Base-by-base conservation (phyloP, 2,329 filamentous ascomycete species). In the Cercospora berteroae region DNA sequence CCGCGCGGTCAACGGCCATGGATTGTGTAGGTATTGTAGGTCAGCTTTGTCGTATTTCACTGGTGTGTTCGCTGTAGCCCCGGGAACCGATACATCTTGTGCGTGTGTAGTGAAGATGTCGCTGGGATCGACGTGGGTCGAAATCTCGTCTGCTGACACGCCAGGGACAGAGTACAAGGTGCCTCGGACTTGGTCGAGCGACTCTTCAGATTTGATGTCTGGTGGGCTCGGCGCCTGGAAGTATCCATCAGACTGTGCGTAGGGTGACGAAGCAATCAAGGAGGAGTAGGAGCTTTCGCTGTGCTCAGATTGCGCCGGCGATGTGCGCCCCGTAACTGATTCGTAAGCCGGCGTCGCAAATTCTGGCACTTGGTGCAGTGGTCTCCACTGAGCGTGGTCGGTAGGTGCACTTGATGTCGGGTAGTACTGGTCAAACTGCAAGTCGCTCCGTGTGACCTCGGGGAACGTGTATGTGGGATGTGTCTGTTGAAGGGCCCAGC, bases 131-230 rank as follows among this genome's bases (percentile, higher is more conserved):
- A 68, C 61, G 60, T 71, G 68, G 13, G 61, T 44, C 18, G 36
- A 59, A 9, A 64, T 56, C 6, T 55, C 62, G 29, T 31, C 39
- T 7, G 59, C 20, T 16, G 61, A 6, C 1, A 55, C 36, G 25
- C 70, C 63, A 25, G 69, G 66, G n/a, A 72, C 44, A 2, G 71
- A 71, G 67, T 69, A 67, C 8, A 69, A 57, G 1, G 63, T 64
- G 13, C 60, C 48, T 42, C 7, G 39, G 29, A 33, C 58, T 12
- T 25, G 68, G 59, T 36, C 61, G 61, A 7, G 62, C 7, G 61
- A n/a, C 2, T 72, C 69, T 65, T 75, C 74, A 10, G 71, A 23
- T 65, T 75, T 74, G 64, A 75, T 70, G 27, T 50, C 50, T 5
- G 73, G 73, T 23, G 72, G 67, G 33, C 44, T 61, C 5, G 52